Base-by-base conservation (phyloP, 2,329 filamentous ascomycete genomes). In the Aspergillus jensenii region DNA sequence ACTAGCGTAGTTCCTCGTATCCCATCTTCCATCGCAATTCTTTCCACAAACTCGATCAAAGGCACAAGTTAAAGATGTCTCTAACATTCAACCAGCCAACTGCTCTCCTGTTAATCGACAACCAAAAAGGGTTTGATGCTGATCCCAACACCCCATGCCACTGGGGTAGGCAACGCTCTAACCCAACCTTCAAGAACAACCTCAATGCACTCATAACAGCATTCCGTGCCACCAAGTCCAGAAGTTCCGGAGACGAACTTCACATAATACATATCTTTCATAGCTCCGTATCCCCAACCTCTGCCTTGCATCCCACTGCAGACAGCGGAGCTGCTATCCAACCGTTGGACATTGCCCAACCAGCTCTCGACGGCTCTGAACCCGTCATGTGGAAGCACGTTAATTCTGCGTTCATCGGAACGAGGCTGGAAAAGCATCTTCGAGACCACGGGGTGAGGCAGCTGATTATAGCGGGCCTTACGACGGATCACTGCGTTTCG, bases 401-500 rank as follows among this genome's bases (percentile, higher is more conserved):
- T 41, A 81, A 81, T 62, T 80, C 78, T 1, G 71, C 71, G 0
- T 81, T 82, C 58, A 74, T 81, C 47, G 78, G 77, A 4, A 81
- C 79, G 1, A 62, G 70, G 0, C 70, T 82, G 8, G 77, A 79
- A 56, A 55, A 59, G 1, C 64, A 72, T 31, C 60, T 82, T 21
- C 68, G 71, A 5, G 59, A 61, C 2, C 68, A 68, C 14, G 67
- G 62, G 0, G 67, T 79, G 15, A 58, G 71, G 9, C 76, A 79
- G 57, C 67, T 80, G 0, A 57, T 80, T 17, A 63, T 81, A 27
- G 68, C 68, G 2, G 80, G 79, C 0, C 58, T 82, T 56, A 79
- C 76, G 3, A 81, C 79, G 37, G 80, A 81, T 65, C 79, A 82
- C 59, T 82, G 79, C 53, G 78, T 82, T 14, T 79, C 75, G 56